phyloP scores from a whole-genome alignment of 2,329 filamentous ascomycete species.

The Fusarium sp. region DNA sequence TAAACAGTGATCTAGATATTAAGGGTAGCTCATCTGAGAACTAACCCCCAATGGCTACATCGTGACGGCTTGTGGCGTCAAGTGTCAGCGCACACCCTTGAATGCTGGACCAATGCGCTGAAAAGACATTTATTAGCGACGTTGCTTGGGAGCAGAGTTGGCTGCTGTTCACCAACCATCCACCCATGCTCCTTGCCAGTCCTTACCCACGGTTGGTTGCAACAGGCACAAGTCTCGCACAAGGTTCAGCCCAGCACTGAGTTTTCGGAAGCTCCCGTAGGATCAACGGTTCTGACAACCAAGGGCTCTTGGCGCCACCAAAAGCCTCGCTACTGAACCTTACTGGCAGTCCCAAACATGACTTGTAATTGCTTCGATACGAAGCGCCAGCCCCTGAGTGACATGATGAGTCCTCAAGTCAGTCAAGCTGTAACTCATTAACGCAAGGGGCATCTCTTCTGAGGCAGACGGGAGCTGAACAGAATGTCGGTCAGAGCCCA shows the following conservation, averaged over 20 bases:
- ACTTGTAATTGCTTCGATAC: slow-evolving; percentile 22
- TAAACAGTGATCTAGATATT: too few species aligned
- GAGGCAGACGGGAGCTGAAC: not conserved
- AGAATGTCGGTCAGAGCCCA: slow-evolving; percentile 35
- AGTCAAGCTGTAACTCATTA: not conserved
- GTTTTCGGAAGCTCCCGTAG: slow-evolving; percentile 36
- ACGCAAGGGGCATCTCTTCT: slow-evolving; percentile 2
- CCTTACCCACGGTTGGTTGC: not conserved
- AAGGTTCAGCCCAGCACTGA: slow-evolving; percentile 7
- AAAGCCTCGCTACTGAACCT: slow-evolving; percentile 28
- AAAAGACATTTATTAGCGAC: too few species aligned
- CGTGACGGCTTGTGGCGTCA: too few species aligned
- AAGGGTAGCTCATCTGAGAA: too few species aligned
- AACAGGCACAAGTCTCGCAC: not conserved
- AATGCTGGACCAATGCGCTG: too few species aligned
- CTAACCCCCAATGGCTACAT: too few species aligned
- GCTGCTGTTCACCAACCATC: too few species aligned
- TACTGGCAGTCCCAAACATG: slow-evolving; percentile 26
- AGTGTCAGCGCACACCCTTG: too few species aligned
- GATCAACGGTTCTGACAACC: slow-evolving; percentile 30
- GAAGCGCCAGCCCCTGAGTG: slow-evolving; percentile 21
- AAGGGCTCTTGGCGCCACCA: slow-evolving; percentile 20
- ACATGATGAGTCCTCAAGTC: slow-evolving; percentile 6
- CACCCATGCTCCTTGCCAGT: too few species aligned
- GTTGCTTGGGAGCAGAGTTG: too few species aligned